These are phyloP conservation scores for Neurospora pannonica DNA, from an alignment of 495 filamentous ascomycete genomes.

Conservation along the genomic window DNA sequence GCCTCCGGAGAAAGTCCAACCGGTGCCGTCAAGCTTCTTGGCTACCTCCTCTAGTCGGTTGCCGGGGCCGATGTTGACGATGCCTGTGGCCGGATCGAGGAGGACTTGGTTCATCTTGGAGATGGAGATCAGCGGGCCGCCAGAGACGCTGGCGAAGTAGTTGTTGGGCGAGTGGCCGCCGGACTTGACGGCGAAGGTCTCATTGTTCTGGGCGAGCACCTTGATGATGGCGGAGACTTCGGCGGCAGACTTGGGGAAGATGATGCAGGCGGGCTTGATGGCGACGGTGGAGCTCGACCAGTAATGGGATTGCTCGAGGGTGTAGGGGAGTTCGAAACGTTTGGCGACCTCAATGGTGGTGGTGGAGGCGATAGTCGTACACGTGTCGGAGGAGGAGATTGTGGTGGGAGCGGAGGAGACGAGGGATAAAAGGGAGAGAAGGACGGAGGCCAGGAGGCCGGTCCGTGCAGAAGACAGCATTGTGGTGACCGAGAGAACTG, in stretches of 20 bases:
- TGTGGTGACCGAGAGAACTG: no score
- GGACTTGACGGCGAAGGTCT: constrained; percentile 41
- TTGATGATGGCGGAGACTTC: constrained; percentile 28
- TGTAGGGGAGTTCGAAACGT: constrained; percentile 22
- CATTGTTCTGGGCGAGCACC: constrained; percentile 25
- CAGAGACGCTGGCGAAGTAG: constrained; percentile 44
- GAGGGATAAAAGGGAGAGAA: no score
- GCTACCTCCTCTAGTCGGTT: constrained; percentile 45
- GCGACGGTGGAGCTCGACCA: constrained; percentile 37
- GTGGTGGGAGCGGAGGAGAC: no score
- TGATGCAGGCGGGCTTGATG: constrained; percentile 36
- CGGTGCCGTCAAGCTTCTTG: constrained; percentile 31
- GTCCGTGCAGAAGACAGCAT: no score
- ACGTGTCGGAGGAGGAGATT: not conserved
- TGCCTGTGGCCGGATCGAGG: constrained; percentile 31
- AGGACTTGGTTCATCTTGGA: constrained; percentile 33
- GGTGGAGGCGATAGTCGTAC: constrained; percentile 18
- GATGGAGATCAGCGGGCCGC: constrained; percentile 46
- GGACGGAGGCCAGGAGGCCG: no score
- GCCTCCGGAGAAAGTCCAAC: constrained; percentile 41
- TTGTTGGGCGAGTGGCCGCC: constrained; percentile 43
- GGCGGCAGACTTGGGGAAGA: constrained; percentile 30
- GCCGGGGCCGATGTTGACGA: constrained; percentile 40
- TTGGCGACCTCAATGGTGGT: constrained; percentile 25
- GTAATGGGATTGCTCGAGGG: constrained; percentile 34